phyloP scores from a whole-genome alignment of 202 grass and related monocot species.

The Musa balbisiana region DNA sequence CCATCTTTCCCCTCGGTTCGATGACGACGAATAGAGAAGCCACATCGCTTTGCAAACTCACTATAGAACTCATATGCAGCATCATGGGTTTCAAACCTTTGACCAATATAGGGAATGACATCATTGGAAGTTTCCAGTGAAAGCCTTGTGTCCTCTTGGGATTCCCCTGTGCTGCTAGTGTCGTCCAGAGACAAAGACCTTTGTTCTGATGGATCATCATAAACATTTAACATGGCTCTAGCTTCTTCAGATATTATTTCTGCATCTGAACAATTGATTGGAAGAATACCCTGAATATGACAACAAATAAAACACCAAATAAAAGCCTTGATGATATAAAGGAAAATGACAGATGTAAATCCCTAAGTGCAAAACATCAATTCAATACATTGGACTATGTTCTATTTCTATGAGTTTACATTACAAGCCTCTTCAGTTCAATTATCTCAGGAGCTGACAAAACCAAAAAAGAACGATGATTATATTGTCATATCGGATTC shows the following conservation, averaged over 20 bases:
- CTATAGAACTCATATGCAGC: slow-evolving; percentile 60
- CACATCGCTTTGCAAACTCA: slow-evolving; percentile 47
- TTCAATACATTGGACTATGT: not conserved
- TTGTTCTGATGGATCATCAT: slow-evolving; percentile 39
- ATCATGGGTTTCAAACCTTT: slow-evolving; percentile 57
- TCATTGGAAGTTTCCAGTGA: slow-evolving; percentile 31
- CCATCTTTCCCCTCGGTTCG: slow-evolving; percentile 69
- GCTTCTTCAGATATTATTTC: slow-evolving; percentile 30
- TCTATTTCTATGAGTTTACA: not conserved
- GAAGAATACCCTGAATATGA: not conserved
- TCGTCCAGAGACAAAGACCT: slow-evolving; percentile 31
- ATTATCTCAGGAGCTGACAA: not conserved
- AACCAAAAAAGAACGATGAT: not conserved
- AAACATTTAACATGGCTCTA: slow-evolving; percentile 32
- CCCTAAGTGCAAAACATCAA: not conserved
- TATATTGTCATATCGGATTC: not conserved
- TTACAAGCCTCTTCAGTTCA: not conserved
- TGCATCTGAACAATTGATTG: slow-evolving; percentile 15
- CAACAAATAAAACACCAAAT: not conserved
- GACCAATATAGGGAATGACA: slow-evolving; percentile 46
- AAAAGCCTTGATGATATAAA: not conserved
- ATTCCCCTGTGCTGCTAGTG: slow-evolving; percentile 29
- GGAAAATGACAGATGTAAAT: not conserved
- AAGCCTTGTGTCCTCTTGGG: slow-evolving; percentile 25
- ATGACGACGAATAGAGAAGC: slow-evolving; percentile 79